Percentiles rank a stretch among this genome's conserved stretches.
Evolutionary conservation across 2,329 filamentous ascomycete species (phyloP).

Genomic region (Fusarium pseudoanthophilum): DNA sequence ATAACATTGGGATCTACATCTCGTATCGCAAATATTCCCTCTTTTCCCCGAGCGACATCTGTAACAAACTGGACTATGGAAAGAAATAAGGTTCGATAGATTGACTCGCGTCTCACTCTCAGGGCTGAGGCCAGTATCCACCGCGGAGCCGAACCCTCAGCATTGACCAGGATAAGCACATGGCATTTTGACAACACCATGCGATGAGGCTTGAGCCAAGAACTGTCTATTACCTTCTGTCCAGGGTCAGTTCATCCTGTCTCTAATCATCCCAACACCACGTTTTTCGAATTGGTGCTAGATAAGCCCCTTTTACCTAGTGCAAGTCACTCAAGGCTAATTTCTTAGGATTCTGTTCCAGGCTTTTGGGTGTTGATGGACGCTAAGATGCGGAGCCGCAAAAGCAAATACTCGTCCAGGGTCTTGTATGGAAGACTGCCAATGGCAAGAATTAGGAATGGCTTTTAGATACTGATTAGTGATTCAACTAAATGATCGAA

Average conservation of each 20-base stretch:
- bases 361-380: background rate
- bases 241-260: background rate
- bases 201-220: background rate
- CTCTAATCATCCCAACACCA: slow-evolving; percentile 7
- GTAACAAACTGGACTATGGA: background rate
- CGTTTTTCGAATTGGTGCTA: slow-evolving; percentile 4
- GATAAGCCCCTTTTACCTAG: background rate
- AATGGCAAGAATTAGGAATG: background rate
- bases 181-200: background rate
- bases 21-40: background rate
- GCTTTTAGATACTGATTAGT: background rate
- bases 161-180: background rate
- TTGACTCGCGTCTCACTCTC: slow-evolving; percentile 14
- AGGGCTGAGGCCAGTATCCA: slow-evolving; percentile 11
- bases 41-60: background rate
- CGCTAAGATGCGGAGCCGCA: slow-evolving; percentile 30
- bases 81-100: slow-evolving; percentile 1
- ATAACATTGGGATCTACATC: background rate
- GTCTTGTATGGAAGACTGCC: background rate
- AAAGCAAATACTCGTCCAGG: slow-evolving; percentile 8
- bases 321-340: background rate
- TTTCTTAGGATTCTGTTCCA: background rate
- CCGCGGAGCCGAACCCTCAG: slow-evolving; percentile 29
- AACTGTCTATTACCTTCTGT: background rate
- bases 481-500: background rate